Conservation (phyloP, 108 stramenopile genomes). For the Parietichytrium sp. region DNA sequence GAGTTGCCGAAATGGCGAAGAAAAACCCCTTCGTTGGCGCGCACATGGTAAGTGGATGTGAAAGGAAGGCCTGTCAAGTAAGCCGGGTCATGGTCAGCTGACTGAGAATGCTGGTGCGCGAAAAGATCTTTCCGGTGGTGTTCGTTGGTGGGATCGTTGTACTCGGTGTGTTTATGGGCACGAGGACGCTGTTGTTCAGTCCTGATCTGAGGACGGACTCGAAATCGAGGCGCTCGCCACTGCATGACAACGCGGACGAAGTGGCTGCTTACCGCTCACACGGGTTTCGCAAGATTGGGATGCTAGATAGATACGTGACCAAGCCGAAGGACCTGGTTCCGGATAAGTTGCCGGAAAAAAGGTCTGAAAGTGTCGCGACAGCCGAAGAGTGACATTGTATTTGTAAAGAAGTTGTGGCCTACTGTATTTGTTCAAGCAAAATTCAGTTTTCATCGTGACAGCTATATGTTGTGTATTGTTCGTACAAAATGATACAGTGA, state of each 20-base stretch:
- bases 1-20: no score
- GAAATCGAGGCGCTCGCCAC: not conserved
- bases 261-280: not conserved
- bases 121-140: constrained; percentile 2
- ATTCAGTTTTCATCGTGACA: no score
- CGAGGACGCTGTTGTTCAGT: not conserved
- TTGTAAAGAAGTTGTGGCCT: not conserved
- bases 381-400: not conserved
- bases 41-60: not conserved
- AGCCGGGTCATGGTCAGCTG: not conserved
- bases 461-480: not conserved
- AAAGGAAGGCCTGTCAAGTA: not conserved
- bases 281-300: not conserved
- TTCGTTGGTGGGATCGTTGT: not conserved
- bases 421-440: not conserved
- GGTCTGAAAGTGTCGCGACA: not conserved
- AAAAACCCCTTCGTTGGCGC: not conserved
- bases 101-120: not conserved
- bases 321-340: not conserved
- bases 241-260: not conserved
- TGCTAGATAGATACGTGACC: not conserved
- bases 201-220: constrained; percentile 17
- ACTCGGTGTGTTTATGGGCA: not conserved
- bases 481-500: not conserved
- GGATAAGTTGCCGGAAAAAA: not conserved